A percentile compares a stretch with the other conserved stretches of the same genome.
phyloP scores from a whole-genome alignment of 2,329 filamentous ascomycete species.

The Aspergillus sp. region DNA sequence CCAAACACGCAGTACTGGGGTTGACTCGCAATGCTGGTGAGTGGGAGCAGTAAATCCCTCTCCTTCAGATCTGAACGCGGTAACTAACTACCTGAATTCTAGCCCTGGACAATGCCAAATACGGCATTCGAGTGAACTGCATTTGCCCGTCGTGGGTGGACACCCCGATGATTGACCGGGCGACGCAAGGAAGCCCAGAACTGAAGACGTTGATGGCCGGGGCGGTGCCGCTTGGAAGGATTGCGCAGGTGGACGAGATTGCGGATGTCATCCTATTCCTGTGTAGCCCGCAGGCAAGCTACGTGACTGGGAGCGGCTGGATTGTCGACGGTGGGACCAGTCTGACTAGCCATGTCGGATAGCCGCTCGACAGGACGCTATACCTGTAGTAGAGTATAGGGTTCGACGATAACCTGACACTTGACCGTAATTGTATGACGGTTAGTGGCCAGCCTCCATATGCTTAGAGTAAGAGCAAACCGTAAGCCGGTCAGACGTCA shows the following conservation, averaged over 20 bases:
- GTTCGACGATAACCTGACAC: no score
- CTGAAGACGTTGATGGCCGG: conserved; percentile 7
- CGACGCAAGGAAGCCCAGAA: conserved; percentile 5
- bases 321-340: conserved; percentile 13
- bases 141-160: conserved; percentile 24
- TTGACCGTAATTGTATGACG: no score
- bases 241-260: conserved; percentile 21
- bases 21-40: conserved; percentile 33
- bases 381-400: no score
- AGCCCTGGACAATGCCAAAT: conserved; percentile 18
- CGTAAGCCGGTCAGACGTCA: no score
- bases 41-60: no score
- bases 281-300: conserved; percentile 20
- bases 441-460: no score
- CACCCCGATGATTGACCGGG: conserved; percentile 19
- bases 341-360: conserved; percentile 1
- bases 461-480: no score
- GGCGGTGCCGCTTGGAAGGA: conserved; percentile 11
- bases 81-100: no score
- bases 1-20: conserved; percentile 38
- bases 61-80: no score
- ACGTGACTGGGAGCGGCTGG: conserved; percentile 16
- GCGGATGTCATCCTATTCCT: conserved; percentile 21
- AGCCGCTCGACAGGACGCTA: no score
- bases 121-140: conserved; percentile 23